Conservation (phyloP, 164 flowering plant genomes). For the Euptelea pleiosperma region DNA sequence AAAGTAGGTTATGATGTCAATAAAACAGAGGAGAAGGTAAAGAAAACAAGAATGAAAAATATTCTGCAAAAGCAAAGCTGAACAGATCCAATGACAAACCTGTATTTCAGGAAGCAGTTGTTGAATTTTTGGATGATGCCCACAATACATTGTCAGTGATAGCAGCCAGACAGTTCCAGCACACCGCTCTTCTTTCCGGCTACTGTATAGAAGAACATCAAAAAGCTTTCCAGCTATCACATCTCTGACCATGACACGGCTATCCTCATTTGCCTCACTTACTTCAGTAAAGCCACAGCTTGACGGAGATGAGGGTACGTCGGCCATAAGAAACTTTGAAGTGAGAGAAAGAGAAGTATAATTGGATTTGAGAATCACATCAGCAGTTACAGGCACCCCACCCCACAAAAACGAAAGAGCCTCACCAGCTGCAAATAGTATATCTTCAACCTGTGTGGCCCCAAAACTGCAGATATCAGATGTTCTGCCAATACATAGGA, state of each 20-base stretch:
- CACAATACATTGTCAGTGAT: constrained; percentile 91
- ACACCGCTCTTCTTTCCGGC: constrained; percentile 92
- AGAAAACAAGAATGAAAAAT: not conserved
- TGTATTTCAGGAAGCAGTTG: constrained; percentile 93
- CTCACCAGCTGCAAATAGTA: constrained; percentile 97
- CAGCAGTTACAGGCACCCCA: constrained; percentile 86
- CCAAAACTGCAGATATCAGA: constrained; percentile 9
- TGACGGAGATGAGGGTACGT: constrained; percentile 39
- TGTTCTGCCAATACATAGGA: not conserved
- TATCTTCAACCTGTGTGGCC: constrained; percentile 77
- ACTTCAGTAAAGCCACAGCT: constrained; percentile 22
- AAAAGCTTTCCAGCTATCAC: constrained; percentile 71
- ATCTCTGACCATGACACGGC: constrained; percentile 52
- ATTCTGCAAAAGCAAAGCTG: not conserved
- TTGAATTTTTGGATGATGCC: constrained; percentile 73
- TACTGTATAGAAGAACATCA: constrained; percentile 79
- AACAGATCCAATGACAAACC: constrained; percentile 35
- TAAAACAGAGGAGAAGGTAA: not conserved
- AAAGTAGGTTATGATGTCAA: not conserved
- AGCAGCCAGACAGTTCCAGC: constrained; percentile 94
- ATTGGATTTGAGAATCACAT: constrained; percentile 82
- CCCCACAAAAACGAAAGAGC: constrained; percentile 97
- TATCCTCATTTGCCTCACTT: constrained; percentile 39
- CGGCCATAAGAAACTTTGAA: constrained; percentile 77
- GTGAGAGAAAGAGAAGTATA: constrained; percentile 76